Percentiles rank a stretch among this genome's conserved stretches.
phyloP scores from a whole-genome alignment of 2,329 filamentous ascomycete species.

The Basipetospora chlamydospora region DNA sequence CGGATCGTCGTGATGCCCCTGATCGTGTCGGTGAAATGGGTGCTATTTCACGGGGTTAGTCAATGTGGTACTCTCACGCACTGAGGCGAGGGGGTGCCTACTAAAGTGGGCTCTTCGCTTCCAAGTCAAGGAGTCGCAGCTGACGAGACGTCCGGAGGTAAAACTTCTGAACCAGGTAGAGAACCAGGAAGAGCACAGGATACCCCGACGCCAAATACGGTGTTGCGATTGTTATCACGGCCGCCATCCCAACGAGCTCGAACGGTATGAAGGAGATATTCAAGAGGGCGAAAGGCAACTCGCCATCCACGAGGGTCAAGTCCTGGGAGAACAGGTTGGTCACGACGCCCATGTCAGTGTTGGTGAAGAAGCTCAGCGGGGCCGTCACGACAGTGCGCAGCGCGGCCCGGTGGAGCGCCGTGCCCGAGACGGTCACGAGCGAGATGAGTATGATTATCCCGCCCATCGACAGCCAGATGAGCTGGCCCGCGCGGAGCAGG shows the following conservation, averaged over 20 bases:
- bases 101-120: constrained; percentile 45
- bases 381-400: constrained; percentile 21
- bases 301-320: constrained; percentile 23
- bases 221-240: constrained; percentile 27
- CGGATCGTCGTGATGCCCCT: constrained; percentile 40
- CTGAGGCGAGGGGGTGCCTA: too few species aligned
- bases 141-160: constrained; percentile 48
- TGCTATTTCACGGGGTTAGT: too few species aligned
- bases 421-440: constrained; percentile 17
- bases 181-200: constrained; percentile 27
- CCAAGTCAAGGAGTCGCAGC: constrained; percentile 44
- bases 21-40: constrained; percentile 40
- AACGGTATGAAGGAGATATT: constrained; percentile 15
- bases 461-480: constrained; percentile 10
- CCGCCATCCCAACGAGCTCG: constrained; percentile 25
- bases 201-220: constrained; percentile 33
- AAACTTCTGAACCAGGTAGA: constrained; percentile 38
- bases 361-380: constrained; percentile 25
- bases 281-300: constrained; percentile 19
- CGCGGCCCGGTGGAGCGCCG: constrained; percentile 17
- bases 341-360: constrained; percentile 24
- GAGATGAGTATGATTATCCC: constrained; percentile 10
- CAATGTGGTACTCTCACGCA: too few species aligned
- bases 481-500: constrained; percentile 10
- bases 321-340: constrained; percentile 32